Base-by-base conservation (phyloP, 352 stramenopile species). In the Globisporangium paroecandrum region DNA sequence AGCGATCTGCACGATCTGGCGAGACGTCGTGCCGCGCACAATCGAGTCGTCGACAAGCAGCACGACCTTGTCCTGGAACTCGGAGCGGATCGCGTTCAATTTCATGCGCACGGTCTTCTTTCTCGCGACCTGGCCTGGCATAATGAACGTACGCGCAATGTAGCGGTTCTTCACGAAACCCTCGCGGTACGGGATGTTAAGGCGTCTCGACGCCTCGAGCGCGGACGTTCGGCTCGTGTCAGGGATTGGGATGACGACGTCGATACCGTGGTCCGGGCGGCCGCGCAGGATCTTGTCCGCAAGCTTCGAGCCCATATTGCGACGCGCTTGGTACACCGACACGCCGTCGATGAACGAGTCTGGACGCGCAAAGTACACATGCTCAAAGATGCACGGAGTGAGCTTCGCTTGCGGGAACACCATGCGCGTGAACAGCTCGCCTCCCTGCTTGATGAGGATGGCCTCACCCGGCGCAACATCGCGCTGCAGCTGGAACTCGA, bases 141-240 rank as follows among this genome's bases (percentile, higher is more conserved):
- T 99, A 81, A 99, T 99, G 81, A 99, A 99, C 8, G 98, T 99
- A 58, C 95, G 87, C 41, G 96, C 96, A 74, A 99, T 99, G 83
- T 99, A 99, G 29, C 97, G 89, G 84, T 99, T 99, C 87, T 99
- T 99, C 67, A 99, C 98, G 71, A 99, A 99, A 3, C 97, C 97
- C 71, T 99, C 97, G 27, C 96, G 92, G 85, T 99, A 99, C 27
- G 95, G 96, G 47, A 97, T 79, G 76, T 86, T 81, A 77, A 97
- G 63, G 72, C 96, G 73, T 60, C 81, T 79, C 58, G 85, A 94
- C 29, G 86, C 84, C 76, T 99, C 95, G 0, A 99, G 77, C 15
- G 97, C 98, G 46, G 87, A 98, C 56, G 97, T 99, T 65, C 97
- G 86, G 32, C 91, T 98, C 41, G 97, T 99, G 79, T 99, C 98